A percentile compares a stretch with the other conserved stretches of the same genome.
Conservation (phyloP, 768 basidiomycete species). For the Psilocybe azurescens region DNA sequence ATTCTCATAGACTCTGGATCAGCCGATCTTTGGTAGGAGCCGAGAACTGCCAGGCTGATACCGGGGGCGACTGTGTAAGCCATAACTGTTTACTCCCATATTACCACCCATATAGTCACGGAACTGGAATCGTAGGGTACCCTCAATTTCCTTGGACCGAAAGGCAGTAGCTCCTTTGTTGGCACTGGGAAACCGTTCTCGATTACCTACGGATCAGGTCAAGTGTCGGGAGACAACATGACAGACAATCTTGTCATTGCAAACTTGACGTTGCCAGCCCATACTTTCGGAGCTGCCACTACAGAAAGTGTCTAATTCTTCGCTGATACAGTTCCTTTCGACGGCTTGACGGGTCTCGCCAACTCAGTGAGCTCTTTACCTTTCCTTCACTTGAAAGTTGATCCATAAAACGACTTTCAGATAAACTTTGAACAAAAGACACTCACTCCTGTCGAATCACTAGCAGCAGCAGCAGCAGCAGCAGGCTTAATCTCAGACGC, state of each 20-base stretch:
- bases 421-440: conserved; percentile 67
- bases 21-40: conserved; percentile 69
- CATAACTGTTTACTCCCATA: not conserved
- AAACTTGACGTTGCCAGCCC: conserved; percentile 59
- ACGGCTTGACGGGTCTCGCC: conserved; percentile 81
- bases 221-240: conserved; percentile 67
- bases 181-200: conserved; percentile 55
- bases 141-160: conserved; percentile 68
- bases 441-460: conserved; percentile 73
- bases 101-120: not conserved
- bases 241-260: conserved; percentile 68
- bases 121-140: conserved; percentile 41
- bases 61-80: conserved; percentile 47
- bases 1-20: conserved; percentile 76
- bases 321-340: conserved; percentile 52
- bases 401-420: conserved; percentile 30
- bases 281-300: conserved; percentile 72
- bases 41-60: conserved; percentile 53
- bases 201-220: conserved; percentile 74
- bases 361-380: conserved; percentile 55
- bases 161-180: conserved; percentile 66
- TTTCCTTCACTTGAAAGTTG: not conserved
- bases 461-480: conserved; percentile 41
- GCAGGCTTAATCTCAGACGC: conserved; percentile 62
- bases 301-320: conserved; percentile 69